Evolutionary conservation across 129 eudicot species (phyloP).

Genomic region (Scalesia atractyloides): DNA sequence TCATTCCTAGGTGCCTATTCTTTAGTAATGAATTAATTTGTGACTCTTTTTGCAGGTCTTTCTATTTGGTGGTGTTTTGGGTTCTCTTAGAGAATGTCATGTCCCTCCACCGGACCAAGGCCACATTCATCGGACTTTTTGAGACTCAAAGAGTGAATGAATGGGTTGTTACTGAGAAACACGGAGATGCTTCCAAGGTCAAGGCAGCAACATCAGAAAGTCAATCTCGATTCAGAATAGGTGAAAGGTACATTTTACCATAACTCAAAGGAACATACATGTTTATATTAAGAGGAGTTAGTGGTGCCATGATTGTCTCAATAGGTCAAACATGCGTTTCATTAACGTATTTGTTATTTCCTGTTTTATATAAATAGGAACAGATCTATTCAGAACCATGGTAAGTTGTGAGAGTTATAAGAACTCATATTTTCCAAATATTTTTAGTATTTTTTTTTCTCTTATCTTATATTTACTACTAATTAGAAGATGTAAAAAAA

Average conservation of each 20-base stretch:
- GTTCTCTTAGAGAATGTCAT: constrained; percentile 9
- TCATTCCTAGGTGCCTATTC: not conserved
- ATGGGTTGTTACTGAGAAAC: constrained; percentile 12
- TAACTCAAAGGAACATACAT: not conserved
- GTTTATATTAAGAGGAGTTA: too few species aligned
- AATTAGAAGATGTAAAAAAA: too few species aligned
- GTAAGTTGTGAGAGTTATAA: too few species aligned
- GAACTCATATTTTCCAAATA: too few species aligned
- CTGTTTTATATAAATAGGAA: too few species aligned
- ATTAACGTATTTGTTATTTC: too few species aligned
- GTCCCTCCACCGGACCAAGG: constrained; percentile 4
- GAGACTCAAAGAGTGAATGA: constrained; percentile 11
- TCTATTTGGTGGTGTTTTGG: constrained; percentile 11
- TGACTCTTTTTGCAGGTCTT: not conserved
- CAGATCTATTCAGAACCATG: too few species aligned
- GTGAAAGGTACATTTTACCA: not conserved
- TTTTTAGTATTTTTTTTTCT: too few species aligned
- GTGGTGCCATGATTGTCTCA: too few species aligned
- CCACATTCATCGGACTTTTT: constrained; percentile 11
- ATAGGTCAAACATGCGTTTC: too few species aligned
- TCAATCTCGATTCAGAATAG: not conserved
- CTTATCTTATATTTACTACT: too few species aligned
- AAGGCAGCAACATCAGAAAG: not conserved
- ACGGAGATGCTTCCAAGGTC: constrained; percentile 4
- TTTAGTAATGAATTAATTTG: not conserved